Evolutionary conservation across 805 yeast genomes (phyloP).

Genomic region (Yamadazyma sp.): DNA sequence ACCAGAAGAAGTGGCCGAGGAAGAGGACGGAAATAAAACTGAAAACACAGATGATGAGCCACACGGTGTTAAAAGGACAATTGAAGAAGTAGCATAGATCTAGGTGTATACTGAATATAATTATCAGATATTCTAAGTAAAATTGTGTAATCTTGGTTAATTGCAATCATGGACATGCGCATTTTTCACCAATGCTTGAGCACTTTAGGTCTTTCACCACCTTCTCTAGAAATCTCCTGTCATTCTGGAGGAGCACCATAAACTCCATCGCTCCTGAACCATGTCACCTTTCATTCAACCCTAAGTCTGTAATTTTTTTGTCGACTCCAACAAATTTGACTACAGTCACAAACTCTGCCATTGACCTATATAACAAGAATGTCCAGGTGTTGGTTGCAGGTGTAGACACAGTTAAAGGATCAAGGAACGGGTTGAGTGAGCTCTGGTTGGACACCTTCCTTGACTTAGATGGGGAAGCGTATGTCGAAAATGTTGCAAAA

Average conservation of each 20-base stretch:
- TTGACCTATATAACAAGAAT: constrained; percentile 23
- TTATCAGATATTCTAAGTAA: too few relatives aligned
- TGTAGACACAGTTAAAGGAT: constrained; percentile 35
- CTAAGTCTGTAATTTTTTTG: constrained; percentile 34
- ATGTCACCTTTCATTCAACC: constrained; percentile 12
- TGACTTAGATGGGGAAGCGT: constrained; percentile 16
- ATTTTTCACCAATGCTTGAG: constrained; percentile 1
- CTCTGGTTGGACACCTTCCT: constrained; percentile 37
- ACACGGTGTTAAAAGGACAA: constrained; percentile 6
- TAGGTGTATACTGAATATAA: background rate
- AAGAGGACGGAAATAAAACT: constrained; percentile 2
- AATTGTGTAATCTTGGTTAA: background rate
- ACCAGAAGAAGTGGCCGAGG: background rate
- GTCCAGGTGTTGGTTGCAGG: constrained; percentile 44
- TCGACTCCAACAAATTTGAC: constrained; percentile 38
- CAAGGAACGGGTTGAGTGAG: constrained; percentile 36
- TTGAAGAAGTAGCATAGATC: constrained; percentile 7
- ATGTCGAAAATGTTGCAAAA: constrained; percentile 23
- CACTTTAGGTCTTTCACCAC: background rate
- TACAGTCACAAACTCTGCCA: constrained; percentile 29
- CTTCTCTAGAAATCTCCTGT: background rate
- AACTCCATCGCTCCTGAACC: constrained; percentile 1
- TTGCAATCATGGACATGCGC: background rate
- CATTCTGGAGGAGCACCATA: constrained; percentile 1
- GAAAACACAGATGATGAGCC: constrained; percentile 7